Conservation (phyloP, 208 protist species). For the Crithidia sp. region DNA sequence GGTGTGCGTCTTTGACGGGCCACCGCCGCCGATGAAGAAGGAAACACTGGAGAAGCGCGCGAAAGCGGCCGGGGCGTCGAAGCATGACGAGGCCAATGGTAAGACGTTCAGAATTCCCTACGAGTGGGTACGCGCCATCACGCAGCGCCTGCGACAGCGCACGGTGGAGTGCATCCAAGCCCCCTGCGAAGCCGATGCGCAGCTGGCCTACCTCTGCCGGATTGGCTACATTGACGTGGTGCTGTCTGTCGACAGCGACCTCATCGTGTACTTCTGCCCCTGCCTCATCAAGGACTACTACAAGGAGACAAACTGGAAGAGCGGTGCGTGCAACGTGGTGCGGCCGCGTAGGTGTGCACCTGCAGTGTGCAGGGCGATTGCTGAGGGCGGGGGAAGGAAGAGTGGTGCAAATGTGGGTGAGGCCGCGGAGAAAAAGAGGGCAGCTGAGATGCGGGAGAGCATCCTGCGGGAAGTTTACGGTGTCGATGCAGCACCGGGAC, state of each 20-base stretch:
- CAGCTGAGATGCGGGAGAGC: too few species aligned
- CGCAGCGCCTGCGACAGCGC: slow-evolving; percentile 59
- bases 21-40: slow-evolving; percentile 76
- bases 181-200: slow-evolving; percentile 99
- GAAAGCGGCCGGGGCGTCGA: slow-evolving; percentile 39
- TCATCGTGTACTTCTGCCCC: slow-evolving; percentile 96
- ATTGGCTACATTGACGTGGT: slow-evolving; percentile 92
- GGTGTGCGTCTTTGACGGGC: slow-evolving; percentile 85
- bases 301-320: too few species aligned
- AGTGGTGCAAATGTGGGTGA: too few species aligned
- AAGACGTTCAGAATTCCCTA: slow-evolving; percentile 73
- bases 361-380: background rate
- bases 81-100: slow-evolving; percentile 24
- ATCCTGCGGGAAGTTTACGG: too few species aligned
- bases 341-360: slow-evolving; percentile 40
- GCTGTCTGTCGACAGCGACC: slow-evolving; percentile 98
- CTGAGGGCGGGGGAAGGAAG: background rate
- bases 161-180: slow-evolving; percentile 95
- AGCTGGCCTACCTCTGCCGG: slow-evolving; percentile 96
- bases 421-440: too few species aligned
- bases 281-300: slow-evolving; percentile 45
- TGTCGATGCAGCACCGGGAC: background rate
- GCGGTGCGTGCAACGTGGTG: slow-evolving; percentile 44
- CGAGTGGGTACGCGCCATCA: slow-evolving; percentile 72
- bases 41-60: slow-evolving; percentile 48